Base-by-base conservation (phyloP, 768 basidiomycete genomes). In the Tephrocybe rancida region DNA sequence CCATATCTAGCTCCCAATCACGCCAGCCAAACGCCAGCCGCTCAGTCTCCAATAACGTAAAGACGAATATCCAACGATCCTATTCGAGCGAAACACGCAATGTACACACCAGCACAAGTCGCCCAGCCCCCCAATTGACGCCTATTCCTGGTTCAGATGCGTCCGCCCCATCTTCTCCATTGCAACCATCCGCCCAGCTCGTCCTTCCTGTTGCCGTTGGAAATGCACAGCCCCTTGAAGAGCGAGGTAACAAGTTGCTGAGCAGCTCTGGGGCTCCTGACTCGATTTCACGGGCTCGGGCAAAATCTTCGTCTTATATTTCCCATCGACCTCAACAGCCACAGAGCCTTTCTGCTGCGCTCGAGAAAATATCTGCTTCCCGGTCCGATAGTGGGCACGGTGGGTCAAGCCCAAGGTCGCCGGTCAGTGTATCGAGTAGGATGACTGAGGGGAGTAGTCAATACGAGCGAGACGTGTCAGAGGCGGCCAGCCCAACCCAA, bases 71-170 rank as follows among this genome's bases (percentile, higher is more conserved):
- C 7, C 69, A 67, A 52, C 64, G 67, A 58, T 66, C 68, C 10
- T 57, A 61, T 48, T 71, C 67, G 11, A 63, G 55, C n/a, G 71
- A 73, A 25, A 63, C 64, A 58, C 55, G 60, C 47, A 61, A 54
- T 26, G 29, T 32, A 55, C 72, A 44, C 50, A 60, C 22, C 63
- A 48, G 50, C 24, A 43, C 65, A 25, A 69, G 63, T 43, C 70
- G 73, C 67, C 45, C 72, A 68, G 53, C 60, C 27, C 71, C 74
- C 29, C 76, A 84, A 48, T 73, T 87, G 30, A 78, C 85, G 25
- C 83, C 86, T 22, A 87, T 87, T 47, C 86, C 86, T 47, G 83
- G 83, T 38, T 91, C 90, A 26, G 88, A 90, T 44, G 77, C 73
- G 37, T 84, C 87, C 39, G 67, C 74, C 16, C 80, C 86, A 44